A percentile compares a stretch with the other conserved stretches of the same genome.
These are phyloP conservation scores for Dothideomycetes sp. DNA, from an alignment of 2,329 filamentous ascomycete species.

Conservation along the genomic window DNA sequence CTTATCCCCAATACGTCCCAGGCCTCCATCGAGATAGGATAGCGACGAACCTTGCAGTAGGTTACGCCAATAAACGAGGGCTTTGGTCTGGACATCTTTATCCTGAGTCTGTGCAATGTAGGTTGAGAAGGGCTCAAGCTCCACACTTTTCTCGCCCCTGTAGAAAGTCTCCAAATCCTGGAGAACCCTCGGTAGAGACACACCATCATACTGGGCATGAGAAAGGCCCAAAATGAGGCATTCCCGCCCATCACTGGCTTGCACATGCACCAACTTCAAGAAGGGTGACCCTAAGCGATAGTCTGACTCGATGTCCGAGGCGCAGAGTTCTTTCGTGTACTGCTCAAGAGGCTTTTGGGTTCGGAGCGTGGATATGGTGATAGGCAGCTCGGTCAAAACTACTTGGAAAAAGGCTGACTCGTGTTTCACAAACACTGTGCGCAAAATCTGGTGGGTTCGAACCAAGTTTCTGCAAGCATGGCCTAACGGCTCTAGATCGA, in stretches of 20 bases:
- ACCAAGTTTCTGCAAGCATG: conserved; percentile 45
- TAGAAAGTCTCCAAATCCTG: conserved; percentile 39
- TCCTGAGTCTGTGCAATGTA: conserved; percentile 5
- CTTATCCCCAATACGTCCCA: conserved; percentile 11
- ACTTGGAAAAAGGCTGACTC: conserved; percentile 32
- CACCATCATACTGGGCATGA: conserved; percentile 31
- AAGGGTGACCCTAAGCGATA: conserved; percentile 11
- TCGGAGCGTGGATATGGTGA: conserved; percentile 16
- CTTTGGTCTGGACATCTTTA: neutral
- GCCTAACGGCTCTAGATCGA: conserved; percentile 40
- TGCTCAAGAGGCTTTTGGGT: conserved; percentile 9
- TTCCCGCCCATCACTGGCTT: conserved; percentile 15
- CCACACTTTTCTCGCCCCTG: conserved; percentile 1
- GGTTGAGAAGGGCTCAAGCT: conserved; percentile 1
- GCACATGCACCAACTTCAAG: conserved; percentile 14
- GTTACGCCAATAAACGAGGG: conserved; percentile 47
- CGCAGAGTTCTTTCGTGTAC: conserved; percentile 8
- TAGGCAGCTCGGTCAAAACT: conserved; percentile 26
- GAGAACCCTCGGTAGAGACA: conserved; percentile 43
- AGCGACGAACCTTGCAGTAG: conserved; percentile 47
- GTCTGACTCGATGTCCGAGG: conserved; percentile 6
- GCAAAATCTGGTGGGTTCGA: conserved; percentile 35
- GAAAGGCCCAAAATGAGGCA: conserved; percentile 20
- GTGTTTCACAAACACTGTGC: conserved; percentile 41
- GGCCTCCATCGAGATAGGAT: conserved; percentile 12